Evolutionary conservation across 1,284 basidiomycete species (phyloP), one percentile per base, ranked within the genome.

Genomic region (Ustilago shanxiensis): DNA sequence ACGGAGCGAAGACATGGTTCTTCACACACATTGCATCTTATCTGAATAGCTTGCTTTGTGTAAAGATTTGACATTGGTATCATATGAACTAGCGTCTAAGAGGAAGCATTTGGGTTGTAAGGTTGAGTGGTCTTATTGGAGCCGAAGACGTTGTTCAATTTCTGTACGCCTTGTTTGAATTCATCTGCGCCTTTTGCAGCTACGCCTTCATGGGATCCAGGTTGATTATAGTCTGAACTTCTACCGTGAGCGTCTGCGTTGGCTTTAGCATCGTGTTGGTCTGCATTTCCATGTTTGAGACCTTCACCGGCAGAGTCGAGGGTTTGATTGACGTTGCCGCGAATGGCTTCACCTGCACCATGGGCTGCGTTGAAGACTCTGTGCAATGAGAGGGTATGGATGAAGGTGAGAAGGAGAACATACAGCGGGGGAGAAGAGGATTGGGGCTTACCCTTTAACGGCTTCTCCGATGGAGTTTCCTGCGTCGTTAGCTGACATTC

Each of bases 301-400:
- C 78, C 80, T 41, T 82, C 80, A 39, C 80, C 80, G 1, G 74
- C 69, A 1, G 59, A 57, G 35, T 83, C 81, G 31, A 78, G 50
- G 31, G 51, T 51, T 35, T 72, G 51, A 60, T 83, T 83, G 66
- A 81, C 64, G 60, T 69, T 79, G 18, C 81, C 81, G 1, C 81
- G 72, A 50, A 83, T 76, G 31, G 71, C 24, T 57, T 83, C 79
- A 61, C 78, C 78, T 29, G 67, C 75, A 13, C 81, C 81, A 61
- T 79, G 74, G 28, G 60, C 57, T 24, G 69, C 49, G 60, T 70
- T 55, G 24, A 83, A 58, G 44, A 66, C 65, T 41, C 81, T 81
- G 61, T n/a, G n/a, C n/a, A n/a, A n/a, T n/a, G n/a, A n/a, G n/a
- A n/a, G n/a, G n/a, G n/a, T n/a, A n/a, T n/a, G 20, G 54, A 49